Evolutionary conservation across 78 protist species (phyloP).

Genomic region (Dictyostelium capitatum): DNA sequence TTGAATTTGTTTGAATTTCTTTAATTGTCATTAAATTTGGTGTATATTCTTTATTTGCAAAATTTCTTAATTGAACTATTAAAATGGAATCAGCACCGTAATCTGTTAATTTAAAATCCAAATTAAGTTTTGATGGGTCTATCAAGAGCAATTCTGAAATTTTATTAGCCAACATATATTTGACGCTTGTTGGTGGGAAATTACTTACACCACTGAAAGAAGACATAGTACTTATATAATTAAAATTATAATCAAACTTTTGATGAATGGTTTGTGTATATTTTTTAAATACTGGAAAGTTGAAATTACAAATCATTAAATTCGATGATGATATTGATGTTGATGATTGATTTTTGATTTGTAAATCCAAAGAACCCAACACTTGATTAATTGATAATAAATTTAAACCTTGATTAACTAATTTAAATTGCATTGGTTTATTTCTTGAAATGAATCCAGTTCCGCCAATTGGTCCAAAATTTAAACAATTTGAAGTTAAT

Average conservation of each 20-base stretch:
- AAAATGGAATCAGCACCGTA: slow-evolving; percentile 44
- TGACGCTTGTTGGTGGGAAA: too few relatives aligned
- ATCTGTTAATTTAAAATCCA: background rate
- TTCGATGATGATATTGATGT: background rate
- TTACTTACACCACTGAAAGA: too few relatives aligned
- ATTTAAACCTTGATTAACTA: background rate
- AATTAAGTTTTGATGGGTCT: background rate
- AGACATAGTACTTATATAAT: too few relatives aligned
- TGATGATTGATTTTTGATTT: background rate
- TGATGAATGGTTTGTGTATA: too few relatives aligned
- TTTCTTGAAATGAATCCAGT: slow-evolving; percentile 53
- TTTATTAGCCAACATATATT: background rate
- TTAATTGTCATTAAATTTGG: slow-evolving; percentile 34
- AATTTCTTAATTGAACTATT: slow-evolving; percentile 47
- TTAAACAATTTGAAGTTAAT: slow-evolving; percentile 28
- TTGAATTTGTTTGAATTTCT: slow-evolving; percentile 37
- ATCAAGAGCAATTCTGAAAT: background rate
- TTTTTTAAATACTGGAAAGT: background rate
- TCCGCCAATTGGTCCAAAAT: slow-evolving; percentile 73
- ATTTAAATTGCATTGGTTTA: background rate
- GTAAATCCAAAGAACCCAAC: background rate
- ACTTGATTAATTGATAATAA: background rate
- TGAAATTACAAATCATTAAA: too few relatives aligned
- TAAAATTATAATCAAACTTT: background rate
- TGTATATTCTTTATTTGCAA: slow-evolving; percentile 36